Evolutionary conservation across 1,284 basidiomycete genomes (phyloP).

Genomic region (Gymnopus androsaceus): DNA sequence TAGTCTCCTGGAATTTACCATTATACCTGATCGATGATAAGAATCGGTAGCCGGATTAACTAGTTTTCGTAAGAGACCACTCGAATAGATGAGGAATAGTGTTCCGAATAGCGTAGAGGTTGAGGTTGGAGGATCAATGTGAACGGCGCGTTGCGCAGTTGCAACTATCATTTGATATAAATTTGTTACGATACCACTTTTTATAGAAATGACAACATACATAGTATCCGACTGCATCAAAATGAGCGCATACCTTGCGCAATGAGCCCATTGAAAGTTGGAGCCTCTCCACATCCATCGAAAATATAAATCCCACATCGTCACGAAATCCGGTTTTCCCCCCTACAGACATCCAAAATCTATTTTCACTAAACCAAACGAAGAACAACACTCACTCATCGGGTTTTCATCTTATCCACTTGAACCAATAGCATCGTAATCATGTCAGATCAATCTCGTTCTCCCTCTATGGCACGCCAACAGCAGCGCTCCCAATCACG

Average conservation of each 20-base stretch:
- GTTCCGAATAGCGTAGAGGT: too few relatives aligned
- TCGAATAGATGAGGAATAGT: too few relatives aligned
- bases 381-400: not conserved
- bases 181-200: too few relatives aligned
- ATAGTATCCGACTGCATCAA: not conserved
- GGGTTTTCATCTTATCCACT: not conserved
- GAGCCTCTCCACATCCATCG: not conserved
- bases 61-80: too few relatives aligned
- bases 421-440: not conserved
- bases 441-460: constrained; percentile 15
- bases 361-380: not conserved
- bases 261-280: not conserved
- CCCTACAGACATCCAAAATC: not conserved
- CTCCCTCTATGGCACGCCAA: constrained; percentile 13
- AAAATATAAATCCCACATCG: constrained; percentile 6
- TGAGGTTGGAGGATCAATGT: too few relatives aligned
- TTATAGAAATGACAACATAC: too few relatives aligned
- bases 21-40: too few relatives aligned
- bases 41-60: too few relatives aligned
- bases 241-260: constrained; percentile 9
- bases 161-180: too few relatives aligned
- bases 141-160: too few relatives aligned
- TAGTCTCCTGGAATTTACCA: too few relatives aligned
- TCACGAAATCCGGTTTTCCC: not conserved
- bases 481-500: constrained; percentile 13